Conservation (phyloP, 768 basidiomycete genomes). For the Termitomyces sp. region DNA sequence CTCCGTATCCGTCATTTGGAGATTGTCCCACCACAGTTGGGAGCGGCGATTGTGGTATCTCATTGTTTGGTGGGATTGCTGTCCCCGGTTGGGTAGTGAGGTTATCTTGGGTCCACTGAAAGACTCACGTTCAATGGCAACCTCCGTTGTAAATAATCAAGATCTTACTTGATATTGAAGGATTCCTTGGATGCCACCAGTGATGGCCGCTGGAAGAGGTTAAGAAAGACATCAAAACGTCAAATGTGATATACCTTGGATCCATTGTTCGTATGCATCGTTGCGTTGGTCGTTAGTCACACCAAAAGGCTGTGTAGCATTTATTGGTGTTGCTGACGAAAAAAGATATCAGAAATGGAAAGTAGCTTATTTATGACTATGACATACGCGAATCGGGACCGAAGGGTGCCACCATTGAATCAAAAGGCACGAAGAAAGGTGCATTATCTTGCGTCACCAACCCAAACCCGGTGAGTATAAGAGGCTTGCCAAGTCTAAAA, state of each 20-base stretch:
- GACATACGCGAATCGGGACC: constrained; percentile 25
- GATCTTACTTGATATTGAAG: constrained; percentile 40
- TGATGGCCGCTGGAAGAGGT: constrained; percentile 30
- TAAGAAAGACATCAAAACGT: background rate
- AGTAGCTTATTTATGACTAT: constrained; percentile 1
- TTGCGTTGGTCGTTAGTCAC: constrained; percentile 49
- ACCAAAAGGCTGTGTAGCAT: constrained; percentile 30
- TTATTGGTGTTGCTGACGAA: background rate
- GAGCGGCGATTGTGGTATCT: constrained; percentile 24
- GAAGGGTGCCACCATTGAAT: constrained; percentile 39
- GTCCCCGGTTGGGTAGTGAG: constrained; percentile 45
- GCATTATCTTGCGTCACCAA: constrained; percentile 53
- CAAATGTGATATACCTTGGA: constrained; percentile 27
- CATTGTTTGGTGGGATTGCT: constrained; percentile 28
- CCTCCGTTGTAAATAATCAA: background rate
- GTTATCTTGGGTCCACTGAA: constrained; percentile 51
- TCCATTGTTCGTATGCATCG: constrained; percentile 50
- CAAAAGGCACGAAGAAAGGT: constrained; percentile 57
- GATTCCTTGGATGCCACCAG: constrained; percentile 34
- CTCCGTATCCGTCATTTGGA: constrained; percentile 62
- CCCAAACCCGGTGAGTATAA: constrained; percentile 51
- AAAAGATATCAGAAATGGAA: background rate
- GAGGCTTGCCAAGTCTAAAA: constrained; percentile 49
- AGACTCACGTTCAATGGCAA: background rate
- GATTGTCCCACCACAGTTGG: constrained; percentile 39